phyloP scores from a whole-genome alignment of 306 rosid species.

The Dryas octopetala region DNA sequence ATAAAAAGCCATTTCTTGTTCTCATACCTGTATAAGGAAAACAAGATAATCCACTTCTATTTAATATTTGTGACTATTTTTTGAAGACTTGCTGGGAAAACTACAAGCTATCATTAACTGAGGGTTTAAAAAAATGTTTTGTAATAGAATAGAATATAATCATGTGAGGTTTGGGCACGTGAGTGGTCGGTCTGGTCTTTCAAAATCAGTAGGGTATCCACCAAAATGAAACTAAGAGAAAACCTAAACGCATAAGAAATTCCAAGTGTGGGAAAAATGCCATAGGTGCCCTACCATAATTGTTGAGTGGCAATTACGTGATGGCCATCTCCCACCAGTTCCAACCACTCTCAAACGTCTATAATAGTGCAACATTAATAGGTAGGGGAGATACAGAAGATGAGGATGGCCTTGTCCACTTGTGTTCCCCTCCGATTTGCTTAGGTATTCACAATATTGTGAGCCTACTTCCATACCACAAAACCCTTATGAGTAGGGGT shows the following conservation, averaged over 20 bases:
- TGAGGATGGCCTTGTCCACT: constrained; percentile 13
- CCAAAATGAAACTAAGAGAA: constrained; percentile 8
- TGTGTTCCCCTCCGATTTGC: not conserved
- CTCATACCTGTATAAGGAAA: not conserved
- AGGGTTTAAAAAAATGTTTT: too few relatives aligned
- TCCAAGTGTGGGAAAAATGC: constrained; percentile 16
- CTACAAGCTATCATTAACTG: too few relatives aligned
- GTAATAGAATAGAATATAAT: too few relatives aligned
- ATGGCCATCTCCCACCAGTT: constrained; percentile 41
- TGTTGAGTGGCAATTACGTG: constrained; percentile 46
- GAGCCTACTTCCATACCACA: not conserved
- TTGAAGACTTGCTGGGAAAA: not conserved
- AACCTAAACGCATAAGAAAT: not conserved
- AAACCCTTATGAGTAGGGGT: not conserved
- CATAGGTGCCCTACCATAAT: constrained; percentile 25
- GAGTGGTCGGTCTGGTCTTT: not conserved
- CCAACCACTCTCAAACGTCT: constrained; percentile 39
- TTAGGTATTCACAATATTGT: not conserved
- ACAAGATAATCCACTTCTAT: not conserved
- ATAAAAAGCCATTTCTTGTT: constrained; percentile 3
- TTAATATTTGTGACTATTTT: not conserved
- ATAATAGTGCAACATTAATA: constrained; percentile 2
- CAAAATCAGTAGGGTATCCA: not conserved
- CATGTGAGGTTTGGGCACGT: too few relatives aligned
- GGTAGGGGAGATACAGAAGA: too few relatives aligned